Percentiles rank a stretch among this genome's conserved stretches.
Evolutionary conservation across 768 basidiomycete genomes (phyloP).

Genomic region (Brasilioporus rufonigricans): DNA sequence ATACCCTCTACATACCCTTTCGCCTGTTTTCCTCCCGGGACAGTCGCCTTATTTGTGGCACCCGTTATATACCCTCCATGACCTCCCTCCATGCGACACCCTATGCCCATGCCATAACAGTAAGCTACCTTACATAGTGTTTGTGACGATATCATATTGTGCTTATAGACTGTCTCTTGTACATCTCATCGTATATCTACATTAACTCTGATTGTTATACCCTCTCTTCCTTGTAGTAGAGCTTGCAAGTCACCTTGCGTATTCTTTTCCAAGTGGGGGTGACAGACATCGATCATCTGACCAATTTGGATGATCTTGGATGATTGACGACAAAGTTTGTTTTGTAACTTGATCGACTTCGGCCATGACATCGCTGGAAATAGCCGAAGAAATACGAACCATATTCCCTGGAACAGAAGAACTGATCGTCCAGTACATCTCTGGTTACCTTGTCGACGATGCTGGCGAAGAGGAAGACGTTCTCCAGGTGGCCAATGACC

Average conservation of each 20-base stretch:
- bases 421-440: conserved; percentile 79
- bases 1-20: conserved; percentile 19
- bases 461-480: conserved; percentile 87
- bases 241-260: not conserved
- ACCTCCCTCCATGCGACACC: conserved; percentile 13
- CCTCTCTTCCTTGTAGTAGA: not conserved
- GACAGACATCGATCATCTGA: not conserved
- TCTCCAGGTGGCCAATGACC: conserved; percentile 68
- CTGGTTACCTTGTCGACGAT: conserved; percentile 88
- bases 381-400: conserved; percentile 74
- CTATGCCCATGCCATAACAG: conserved; percentile 16
- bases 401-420: conserved; percentile 78
- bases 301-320: not conserved
- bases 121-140: conserved; percentile 3
- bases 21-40: not conserved
- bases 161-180: conserved; percentile 18
- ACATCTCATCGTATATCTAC: conserved; percentile 17
- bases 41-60: conserved; percentile 1
- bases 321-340: not conserved
- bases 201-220: conserved; percentile 17
- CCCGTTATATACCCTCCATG: conserved; percentile 22
- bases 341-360: not conserved
- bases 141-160: conserved; percentile 24
- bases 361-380: conserved; percentile 66
- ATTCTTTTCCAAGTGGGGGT: not conserved